A percentile compares a stretch with the other conserved stretches of the same genome.
Conservation (phyloP, 192 early-diverging fungal genomes). For the Coemansia sp. region DNA sequence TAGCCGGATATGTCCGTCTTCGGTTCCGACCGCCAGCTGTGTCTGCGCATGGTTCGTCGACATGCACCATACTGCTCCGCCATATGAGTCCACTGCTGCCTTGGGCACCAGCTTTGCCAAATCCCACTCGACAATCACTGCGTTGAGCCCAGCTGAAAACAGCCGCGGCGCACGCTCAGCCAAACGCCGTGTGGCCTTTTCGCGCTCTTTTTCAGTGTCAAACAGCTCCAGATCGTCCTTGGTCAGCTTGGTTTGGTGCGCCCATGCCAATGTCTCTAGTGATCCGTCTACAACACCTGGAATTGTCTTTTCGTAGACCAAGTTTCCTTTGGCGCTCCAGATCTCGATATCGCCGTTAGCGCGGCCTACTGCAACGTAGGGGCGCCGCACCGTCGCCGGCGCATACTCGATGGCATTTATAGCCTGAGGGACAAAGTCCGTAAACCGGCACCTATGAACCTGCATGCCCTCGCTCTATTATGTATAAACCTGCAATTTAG, state of each 20-base stretch:
- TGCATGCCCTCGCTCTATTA: constrained; percentile 49
- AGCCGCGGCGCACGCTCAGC: constrained; percentile 65
- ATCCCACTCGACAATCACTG: constrained; percentile 88
- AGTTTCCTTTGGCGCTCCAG: constrained; percentile 72
- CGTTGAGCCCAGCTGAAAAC: constrained; percentile 84
- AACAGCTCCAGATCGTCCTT: constrained; percentile 66
- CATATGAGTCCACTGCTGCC: constrained; percentile 72
- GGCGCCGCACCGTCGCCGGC: constrained; percentile 56
- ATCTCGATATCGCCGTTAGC: constrained; percentile 94
- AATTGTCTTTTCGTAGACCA: constrained; percentile 83
- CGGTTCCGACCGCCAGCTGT: constrained; percentile 84
- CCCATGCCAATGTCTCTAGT: constrained; percentile 82
- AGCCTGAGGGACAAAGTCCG: constrained; percentile 79
- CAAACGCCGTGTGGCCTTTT: constrained; percentile 50
- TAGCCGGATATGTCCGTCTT: constrained; percentile 88
- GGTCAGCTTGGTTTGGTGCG: constrained; percentile 67
- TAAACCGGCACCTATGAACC: constrained; percentile 83
- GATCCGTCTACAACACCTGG: constrained; percentile 72
- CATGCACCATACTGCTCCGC: constrained; percentile 95
- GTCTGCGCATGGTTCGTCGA: constrained; percentile 74
- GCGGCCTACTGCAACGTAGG: constrained; percentile 76
- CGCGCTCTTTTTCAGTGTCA: constrained; percentile 64
- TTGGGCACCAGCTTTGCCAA: constrained; percentile 63
- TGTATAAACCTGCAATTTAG: background rate
- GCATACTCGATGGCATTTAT: constrained; percentile 82